Conservation (phyloP, 75 land plant genomes). For the Selaginella tamariscina region DNA sequence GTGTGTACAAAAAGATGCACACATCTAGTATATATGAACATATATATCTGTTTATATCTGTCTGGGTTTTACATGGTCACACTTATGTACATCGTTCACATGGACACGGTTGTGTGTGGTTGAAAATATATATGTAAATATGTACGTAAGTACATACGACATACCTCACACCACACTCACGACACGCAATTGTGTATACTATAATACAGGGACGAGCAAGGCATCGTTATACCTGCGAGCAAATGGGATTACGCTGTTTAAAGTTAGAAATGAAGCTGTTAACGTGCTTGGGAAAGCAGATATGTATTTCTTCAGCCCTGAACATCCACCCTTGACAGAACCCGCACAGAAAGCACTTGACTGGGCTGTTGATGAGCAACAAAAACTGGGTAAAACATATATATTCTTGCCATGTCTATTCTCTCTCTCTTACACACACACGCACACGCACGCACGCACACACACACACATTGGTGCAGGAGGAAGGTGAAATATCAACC, state of each 20-base stretch:
- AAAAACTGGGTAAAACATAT: conserved; percentile 8
- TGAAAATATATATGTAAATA: too few relatives aligned
- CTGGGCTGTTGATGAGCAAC: conserved; percentile 7
- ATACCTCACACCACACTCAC: too few relatives aligned
- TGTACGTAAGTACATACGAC: too few relatives aligned
- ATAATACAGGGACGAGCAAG: not conserved
- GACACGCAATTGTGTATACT: too few relatives aligned
- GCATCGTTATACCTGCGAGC: not conserved
- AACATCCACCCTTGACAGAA: conserved; percentile 7
- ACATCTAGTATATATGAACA: too few relatives aligned
- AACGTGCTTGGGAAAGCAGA: conserved; percentile 8
- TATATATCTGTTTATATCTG: too few relatives aligned
- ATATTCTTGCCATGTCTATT: not conserved
- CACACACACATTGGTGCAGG: not conserved
- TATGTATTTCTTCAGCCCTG: conserved; percentile 9
- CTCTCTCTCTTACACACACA: not conserved
- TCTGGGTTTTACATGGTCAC: too few relatives aligned
- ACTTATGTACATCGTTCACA: too few relatives aligned
- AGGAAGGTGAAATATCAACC: not conserved
- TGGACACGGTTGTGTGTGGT: too few relatives aligned
- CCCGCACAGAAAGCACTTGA: conserved; percentile 11
- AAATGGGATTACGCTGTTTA: conserved; percentile 6
- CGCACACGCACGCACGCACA: too few relatives aligned
- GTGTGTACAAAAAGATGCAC: too few relatives aligned
- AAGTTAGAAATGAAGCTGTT: not conserved